Evolutionary conservation across 1,139 yeast species (phyloP).

Genomic region (Candida buenavistaensis): DNA sequence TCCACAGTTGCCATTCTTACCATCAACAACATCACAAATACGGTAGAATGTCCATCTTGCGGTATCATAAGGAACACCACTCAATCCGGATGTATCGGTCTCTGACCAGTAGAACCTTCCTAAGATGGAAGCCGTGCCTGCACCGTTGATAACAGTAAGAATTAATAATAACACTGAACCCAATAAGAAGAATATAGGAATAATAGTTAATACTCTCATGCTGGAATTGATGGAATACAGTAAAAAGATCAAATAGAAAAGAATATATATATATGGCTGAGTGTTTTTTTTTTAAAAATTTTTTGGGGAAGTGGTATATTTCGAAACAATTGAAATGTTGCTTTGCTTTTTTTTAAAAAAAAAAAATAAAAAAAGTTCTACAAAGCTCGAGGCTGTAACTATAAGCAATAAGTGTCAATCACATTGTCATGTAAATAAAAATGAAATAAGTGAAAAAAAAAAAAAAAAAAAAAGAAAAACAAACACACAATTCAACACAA

Average conservation of each 20-base stretch:
- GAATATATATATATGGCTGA: background rate
- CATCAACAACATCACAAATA: slow-evolving; percentile 50
- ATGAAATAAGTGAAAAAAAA: background rate
- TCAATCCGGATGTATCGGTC: slow-evolving; percentile 61
- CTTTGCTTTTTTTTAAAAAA: background rate
- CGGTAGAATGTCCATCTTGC: slow-evolving; percentile 72
- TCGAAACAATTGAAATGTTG: background rate
- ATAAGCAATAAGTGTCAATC: background rate
- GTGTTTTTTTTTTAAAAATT: background rate
- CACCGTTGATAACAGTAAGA: slow-evolving; percentile 66
- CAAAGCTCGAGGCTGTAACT: background rate
- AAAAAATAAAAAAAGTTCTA: background rate
- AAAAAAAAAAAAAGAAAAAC: background rate
- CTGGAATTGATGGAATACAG: background rate
- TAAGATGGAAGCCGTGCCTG: slow-evolving; percentile 45
- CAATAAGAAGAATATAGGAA: slow-evolving; percentile 31
- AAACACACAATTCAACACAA: no score
- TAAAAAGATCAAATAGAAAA: background rate
- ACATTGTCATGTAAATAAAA: background rate
- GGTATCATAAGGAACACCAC: slow-evolving; percentile 24
- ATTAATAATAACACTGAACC: slow-evolving; percentile 57
- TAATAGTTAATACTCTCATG: slow-evolving; percentile 14
- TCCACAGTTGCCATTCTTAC: slow-evolving; percentile 47
- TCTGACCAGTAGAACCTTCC: slow-evolving; percentile 67
- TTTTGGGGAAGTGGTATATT: background rate